These are phyloP conservation scores for Lactarius vividus DNA, from an alignment of 768 basidiomycete species.

Conservation along the genomic window DNA sequence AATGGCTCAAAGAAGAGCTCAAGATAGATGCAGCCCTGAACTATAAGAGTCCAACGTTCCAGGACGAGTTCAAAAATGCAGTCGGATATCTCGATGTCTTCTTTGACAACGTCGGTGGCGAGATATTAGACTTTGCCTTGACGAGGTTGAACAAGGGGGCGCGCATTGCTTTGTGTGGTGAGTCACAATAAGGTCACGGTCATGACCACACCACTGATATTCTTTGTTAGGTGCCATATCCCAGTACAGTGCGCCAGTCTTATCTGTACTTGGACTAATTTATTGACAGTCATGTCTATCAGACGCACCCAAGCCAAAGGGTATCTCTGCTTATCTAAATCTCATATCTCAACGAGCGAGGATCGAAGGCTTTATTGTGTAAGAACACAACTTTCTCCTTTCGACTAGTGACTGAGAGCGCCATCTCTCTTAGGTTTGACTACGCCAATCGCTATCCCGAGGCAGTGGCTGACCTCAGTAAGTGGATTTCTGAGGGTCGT, in stretches of 20 bases:
- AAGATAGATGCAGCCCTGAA: conserved; percentile 83
- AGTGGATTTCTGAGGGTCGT: conserved; percentile 63
- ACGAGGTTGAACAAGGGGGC: conserved; percentile 74
- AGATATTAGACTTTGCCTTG: conserved; percentile 77
- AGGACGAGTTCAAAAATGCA: conserved; percentile 61
- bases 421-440: conserved; percentile 55
- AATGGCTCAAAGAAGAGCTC: conserved; percentile 77
- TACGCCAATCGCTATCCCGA: conserved; percentile 58
- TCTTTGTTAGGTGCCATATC: conserved; percentile 69
- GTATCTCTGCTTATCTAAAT: conserved; percentile 62
- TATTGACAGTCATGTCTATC: neutral
- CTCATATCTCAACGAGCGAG: conserved; percentile 77
- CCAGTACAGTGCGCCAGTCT: conserved; percentile 59
- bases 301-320: conserved; percentile 62
- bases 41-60: conserved; percentile 79
- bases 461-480: conserved; percentile 55
- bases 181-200: conserved; percentile 28
- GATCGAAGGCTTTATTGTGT: conserved; percentile 85
- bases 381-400: conserved; percentile 28
- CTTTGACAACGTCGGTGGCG: conserved; percentile 83
- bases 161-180: conserved; percentile 79
- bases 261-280: neutral
- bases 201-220: neutral
- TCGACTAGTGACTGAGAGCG: neutral
- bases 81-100: conserved; percentile 78